Evolutionary conservation across 2,329 filamentous ascomycete species (phyloP).

Genomic region (Epichloe brachyelytri): DNA sequence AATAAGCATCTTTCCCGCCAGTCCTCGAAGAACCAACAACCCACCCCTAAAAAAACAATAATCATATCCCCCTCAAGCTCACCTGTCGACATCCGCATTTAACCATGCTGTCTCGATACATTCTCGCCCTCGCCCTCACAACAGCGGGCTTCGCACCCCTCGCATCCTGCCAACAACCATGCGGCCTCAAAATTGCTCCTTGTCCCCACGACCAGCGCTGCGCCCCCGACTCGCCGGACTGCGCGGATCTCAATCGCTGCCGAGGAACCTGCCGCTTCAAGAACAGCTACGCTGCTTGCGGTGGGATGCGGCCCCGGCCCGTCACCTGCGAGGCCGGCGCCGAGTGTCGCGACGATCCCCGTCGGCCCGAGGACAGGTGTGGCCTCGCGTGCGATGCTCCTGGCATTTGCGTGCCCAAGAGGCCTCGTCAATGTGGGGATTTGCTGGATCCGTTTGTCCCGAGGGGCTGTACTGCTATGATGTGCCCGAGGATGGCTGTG

Average conservation of each 20-base stretch:
- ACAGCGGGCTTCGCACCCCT: constrained; percentile 10
- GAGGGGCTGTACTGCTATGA: constrained; percentile 19
- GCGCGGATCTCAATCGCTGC: constrained; percentile 17
- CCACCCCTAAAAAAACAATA: not conserved
- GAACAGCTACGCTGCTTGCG: constrained; percentile 20
- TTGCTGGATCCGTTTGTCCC: constrained; percentile 15
- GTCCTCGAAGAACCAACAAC: not conserved
- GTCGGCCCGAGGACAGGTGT: constrained; percentile 14
- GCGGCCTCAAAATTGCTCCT: constrained; percentile 17
- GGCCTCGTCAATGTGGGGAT: constrained; percentile 13
- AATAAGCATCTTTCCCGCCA: not conserved
- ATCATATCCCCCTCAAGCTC: not conserved
- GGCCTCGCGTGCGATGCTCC: constrained; percentile 23
- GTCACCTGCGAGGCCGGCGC: constrained; percentile 13
- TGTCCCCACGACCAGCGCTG: constrained; percentile 16
- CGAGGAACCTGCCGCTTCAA: constrained; percentile 16
- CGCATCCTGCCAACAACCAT: constrained; percentile 7
- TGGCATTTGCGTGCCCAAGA: constrained; percentile 20
- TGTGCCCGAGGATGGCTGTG: constrained; percentile 13
- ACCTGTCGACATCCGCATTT: not conserved
- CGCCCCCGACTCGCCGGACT: constrained; percentile 11
- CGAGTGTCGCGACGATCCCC: constrained; percentile 22
- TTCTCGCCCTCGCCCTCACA: constrained; percentile 10
- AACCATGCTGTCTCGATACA: constrained; percentile 13
- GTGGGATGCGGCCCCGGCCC: constrained; percentile 16